These are phyloP conservation scores for Geotrichum histeridarum DNA, from an alignment of 1,139 yeast genomes.

Conservation along the genomic window DNA sequence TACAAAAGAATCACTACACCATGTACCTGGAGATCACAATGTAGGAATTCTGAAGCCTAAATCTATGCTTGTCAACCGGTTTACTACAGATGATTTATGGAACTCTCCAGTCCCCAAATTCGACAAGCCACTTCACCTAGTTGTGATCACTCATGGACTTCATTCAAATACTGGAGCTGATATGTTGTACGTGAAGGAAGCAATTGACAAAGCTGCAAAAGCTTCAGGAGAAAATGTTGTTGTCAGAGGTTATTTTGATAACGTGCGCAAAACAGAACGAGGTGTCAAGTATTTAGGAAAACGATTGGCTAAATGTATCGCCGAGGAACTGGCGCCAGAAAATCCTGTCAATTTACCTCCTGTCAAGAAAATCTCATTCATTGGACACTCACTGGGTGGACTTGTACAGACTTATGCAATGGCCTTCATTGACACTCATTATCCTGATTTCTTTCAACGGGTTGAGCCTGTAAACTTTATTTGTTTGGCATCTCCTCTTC, in stretches of 20 bases:
- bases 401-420: slow-evolving; percentile 85
- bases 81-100: slow-evolving; percentile 74
- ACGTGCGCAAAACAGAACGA: slow-evolving; percentile 83
- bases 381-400: slow-evolving; percentile 94
- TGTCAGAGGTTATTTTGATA: slow-evolving; percentile 78
- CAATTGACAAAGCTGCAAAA: slow-evolving; percentile 52
- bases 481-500: slow-evolving; percentile 78
- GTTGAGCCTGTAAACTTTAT: slow-evolving; percentile 77
- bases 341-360: slow-evolving; percentile 26
- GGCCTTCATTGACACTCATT: slow-evolving; percentile 66
- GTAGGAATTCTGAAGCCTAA: neutral
- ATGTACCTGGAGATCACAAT: slow-evolving; percentile 8
- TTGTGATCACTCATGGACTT: slow-evolving; percentile 81
- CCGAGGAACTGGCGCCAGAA: slow-evolving; percentile 49
- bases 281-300: slow-evolving; percentile 85
- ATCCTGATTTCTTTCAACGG: slow-evolving; percentile 64
- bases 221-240: slow-evolving; percentile 55
- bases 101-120: slow-evolving; percentile 48
- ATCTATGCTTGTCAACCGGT: neutral
- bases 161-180: slow-evolving; percentile 89
- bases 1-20: slow-evolving; percentile 42
- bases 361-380: slow-evolving; percentile 66
- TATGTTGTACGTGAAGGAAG: slow-evolving; percentile 79
- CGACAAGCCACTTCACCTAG: slow-evolving; percentile 59
- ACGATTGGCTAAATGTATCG: slow-evolving; percentile 70